A percentile compares a stretch with the other conserved stretches of the same genome.
Evolutionary conservation across 257 asterid species (phyloP).

Genomic region (Nicotiana obtusifolia): DNA sequence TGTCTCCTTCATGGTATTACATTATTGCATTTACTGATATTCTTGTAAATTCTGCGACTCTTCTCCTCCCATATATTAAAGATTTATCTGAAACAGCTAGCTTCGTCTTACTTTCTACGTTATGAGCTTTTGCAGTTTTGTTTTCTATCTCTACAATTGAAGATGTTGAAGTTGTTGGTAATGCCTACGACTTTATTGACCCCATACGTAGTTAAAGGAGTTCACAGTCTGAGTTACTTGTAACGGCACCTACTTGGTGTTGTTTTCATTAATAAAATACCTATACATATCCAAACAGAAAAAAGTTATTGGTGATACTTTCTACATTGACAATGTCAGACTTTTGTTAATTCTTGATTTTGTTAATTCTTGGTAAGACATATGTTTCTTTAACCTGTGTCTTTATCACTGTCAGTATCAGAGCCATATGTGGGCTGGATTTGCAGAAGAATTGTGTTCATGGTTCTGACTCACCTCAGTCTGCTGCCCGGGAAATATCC

Average conservation of each 20-base stretch:
- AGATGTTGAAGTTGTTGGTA: background rate
- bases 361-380: background rate
- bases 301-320: background rate
- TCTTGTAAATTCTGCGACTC: background rate
- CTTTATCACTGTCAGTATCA: slow-evolving; percentile 39
- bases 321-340: background rate
- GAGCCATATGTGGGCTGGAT: slow-evolving; percentile 76
- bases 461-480: slow-evolving; percentile 74
- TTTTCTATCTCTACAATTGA: background rate
- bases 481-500: slow-evolving; percentile 69
- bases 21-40: background rate
- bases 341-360: background rate
- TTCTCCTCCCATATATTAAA: background rate
- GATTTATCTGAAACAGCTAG: background rate
- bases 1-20: background rate
- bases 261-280: background rate
- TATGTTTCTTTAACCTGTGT: background rate
- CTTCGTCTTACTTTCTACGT: background rate
- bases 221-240: background rate
- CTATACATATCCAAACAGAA: background rate
- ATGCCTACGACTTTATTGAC: background rate
- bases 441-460: slow-evolving; percentile 70
- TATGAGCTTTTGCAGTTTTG: background rate
- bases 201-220: background rate
- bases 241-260: background rate